phyloP scores from a whole-genome alignment of 2,329 filamentous ascomycete genomes.

The Stemphylium lycopersici region DNA sequence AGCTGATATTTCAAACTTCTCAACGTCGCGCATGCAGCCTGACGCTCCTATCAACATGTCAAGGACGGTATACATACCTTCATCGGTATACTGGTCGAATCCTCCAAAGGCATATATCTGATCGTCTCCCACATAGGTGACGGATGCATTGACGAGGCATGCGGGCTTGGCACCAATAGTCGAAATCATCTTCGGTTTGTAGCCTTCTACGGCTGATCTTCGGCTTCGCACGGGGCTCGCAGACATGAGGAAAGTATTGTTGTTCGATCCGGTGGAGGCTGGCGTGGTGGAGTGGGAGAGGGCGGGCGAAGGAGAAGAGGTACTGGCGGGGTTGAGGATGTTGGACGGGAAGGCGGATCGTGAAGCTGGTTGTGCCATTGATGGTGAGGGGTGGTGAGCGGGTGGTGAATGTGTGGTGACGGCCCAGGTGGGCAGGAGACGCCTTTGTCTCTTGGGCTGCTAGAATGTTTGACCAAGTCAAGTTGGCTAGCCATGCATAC shows the following conservation, averaged over 20 bases:
- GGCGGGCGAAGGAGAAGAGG: conserved; percentile 52
- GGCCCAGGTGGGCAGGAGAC: conserved; percentile 25
- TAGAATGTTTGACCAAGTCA: conserved; percentile 33
- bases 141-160: conserved; percentile 95
- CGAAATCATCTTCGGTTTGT: conserved; percentile 79
- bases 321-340: conserved; percentile 32
- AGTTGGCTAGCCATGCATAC: conserved; percentile 17
- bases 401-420: conserved; percentile 18
- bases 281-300: conserved; percentile 48
- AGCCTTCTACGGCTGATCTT: conserved; percentile 69
- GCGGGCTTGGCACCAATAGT: conserved; percentile 73
- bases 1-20: not conserved
- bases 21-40: no score
- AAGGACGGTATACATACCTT: conserved; percentile 58
- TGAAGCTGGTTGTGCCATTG: conserved; percentile 41
- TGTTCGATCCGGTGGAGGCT: conserved; percentile 63
- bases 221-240: conserved; percentile 65
- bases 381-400: conserved; percentile 14
- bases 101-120: conserved; percentile 98
- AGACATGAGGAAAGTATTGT: conserved; percentile 90
- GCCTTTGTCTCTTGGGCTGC: conserved; percentile 26
- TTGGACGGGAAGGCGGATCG: conserved; percentile 28
- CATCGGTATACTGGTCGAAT: conserved; percentile 98
- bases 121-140: conserved; percentile 98
- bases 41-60: no score